phyloP scores from a whole-genome alignment of 352 stramenopile species.

The Globisporangium nunn region DNA sequence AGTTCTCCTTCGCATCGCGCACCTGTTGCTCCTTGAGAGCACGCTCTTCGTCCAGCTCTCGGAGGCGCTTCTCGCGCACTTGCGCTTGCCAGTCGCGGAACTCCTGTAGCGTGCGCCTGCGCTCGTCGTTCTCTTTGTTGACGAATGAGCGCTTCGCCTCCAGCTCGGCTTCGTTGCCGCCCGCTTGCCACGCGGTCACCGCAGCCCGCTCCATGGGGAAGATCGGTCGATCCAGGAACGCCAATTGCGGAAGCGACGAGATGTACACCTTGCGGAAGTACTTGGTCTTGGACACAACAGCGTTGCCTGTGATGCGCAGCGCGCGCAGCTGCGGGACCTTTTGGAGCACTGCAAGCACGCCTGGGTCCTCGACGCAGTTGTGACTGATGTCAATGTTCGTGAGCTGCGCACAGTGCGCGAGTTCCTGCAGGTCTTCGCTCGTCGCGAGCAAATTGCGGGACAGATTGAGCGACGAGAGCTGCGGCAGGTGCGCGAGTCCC shows the following conservation, averaged over 20 bases:
- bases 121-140: conserved; percentile 66
- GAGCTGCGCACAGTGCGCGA: conserved; percentile 63
- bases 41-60: conserved; percentile 46
- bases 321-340: conserved; percentile 73
- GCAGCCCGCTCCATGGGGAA: conserved; percentile 87
- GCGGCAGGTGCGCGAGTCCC: conserved; percentile 67
- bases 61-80: conserved; percentile 50
- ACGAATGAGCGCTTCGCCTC: conserved; percentile 71
- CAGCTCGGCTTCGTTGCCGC: conserved; percentile 86
- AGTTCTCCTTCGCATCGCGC: conserved; percentile 11
- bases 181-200: conserved; percentile 82
- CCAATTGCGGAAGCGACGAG: conserved; percentile 67
- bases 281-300: conserved; percentile 85
- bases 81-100: conserved; percentile 78
- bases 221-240: conserved; percentile 93
- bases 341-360: conserved; percentile 75
- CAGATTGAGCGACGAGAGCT: conserved; percentile 86
- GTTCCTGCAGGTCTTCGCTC: conserved; percentile 61
- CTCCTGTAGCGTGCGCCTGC: conserved; percentile 51
- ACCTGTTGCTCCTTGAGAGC: conserved; percentile 5
- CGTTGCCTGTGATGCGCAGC: conserved; percentile 85
- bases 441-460: conserved; percentile 85
- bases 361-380: conserved; percentile 85
- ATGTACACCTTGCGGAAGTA: conserved; percentile 94
- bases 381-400: conserved; percentile 90